phyloP scores from a whole-genome alignment of 1,284 basidiomycete species.

The Apiotrichum porosum region DNA sequence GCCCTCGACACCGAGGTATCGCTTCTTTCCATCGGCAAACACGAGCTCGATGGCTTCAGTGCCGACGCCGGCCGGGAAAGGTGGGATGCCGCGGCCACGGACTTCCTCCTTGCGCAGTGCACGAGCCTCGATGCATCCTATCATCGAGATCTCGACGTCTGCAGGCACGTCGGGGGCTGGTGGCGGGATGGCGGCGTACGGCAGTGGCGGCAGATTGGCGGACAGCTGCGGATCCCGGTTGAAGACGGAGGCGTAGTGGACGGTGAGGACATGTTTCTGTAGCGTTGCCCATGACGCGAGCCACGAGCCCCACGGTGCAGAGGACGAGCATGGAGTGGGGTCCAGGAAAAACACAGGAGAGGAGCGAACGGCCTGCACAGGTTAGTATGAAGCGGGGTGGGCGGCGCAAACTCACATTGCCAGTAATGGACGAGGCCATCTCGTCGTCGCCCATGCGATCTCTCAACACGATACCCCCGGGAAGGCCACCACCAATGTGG shows the following conservation, averaged over 20 bases:
- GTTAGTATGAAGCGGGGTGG: constrained; percentile 1
- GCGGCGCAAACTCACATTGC: not conserved
- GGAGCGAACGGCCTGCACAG: constrained; percentile 23
- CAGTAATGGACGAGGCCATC: constrained; percentile 19
- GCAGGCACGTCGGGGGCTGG: constrained; percentile 18
- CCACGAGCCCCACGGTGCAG: constrained; percentile 42
- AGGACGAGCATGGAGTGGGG: constrained; percentile 33
- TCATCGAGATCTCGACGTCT: constrained; percentile 34
- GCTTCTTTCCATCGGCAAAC: constrained; percentile 34
- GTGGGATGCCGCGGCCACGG: constrained; percentile 30
- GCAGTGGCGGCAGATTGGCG: not conserved
- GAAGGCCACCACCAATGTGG: constrained; percentile 28
- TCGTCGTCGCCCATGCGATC: constrained; percentile 43
- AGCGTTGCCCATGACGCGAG: constrained; percentile 35
- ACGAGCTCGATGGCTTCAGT: constrained; percentile 42
- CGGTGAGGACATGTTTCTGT: constrained; percentile 8
- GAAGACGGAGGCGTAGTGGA: constrained; percentile 19
- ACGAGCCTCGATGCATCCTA: constrained; percentile 36
- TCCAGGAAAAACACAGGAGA: constrained; percentile 35
- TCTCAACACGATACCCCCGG: constrained; percentile 33
- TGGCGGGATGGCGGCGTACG: constrained; percentile 26
- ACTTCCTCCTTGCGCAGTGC: constrained; percentile 40
- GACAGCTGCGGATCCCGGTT: not conserved
- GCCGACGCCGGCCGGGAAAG: constrained; percentile 33
- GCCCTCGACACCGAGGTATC: constrained; percentile 43